Evolutionary conservation across 1,284 basidiomycete species (phyloP).

Genomic region (Cronartium quercuum): DNA sequence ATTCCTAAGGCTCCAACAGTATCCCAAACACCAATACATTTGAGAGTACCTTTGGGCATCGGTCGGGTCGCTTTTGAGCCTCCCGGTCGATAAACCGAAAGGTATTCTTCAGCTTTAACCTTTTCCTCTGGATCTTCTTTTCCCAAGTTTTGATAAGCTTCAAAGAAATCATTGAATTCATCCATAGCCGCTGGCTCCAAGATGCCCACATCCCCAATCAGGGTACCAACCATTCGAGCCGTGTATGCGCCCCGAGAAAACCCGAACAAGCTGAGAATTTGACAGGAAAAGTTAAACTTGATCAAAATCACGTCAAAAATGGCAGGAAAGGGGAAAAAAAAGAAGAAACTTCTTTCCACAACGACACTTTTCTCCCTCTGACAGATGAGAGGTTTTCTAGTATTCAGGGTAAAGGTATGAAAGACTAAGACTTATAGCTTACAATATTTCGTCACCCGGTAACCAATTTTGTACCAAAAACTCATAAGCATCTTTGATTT

Average conservation of each 20-base stretch:
- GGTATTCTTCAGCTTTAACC: slow-evolving; percentile 6
- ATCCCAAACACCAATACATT: slow-evolving; percentile 37
- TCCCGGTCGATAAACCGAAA: slow-evolving; percentile 18
- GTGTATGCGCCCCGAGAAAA: slow-evolving; percentile 39
- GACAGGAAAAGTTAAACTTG: neutral
- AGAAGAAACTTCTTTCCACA: no score
- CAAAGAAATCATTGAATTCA: slow-evolving; percentile 29
- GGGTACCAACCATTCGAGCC: slow-evolving; percentile 34
- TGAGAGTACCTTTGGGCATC: slow-evolving; percentile 15
- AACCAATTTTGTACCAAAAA: slow-evolving; percentile 41
- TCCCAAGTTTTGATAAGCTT: slow-evolving; percentile 34
- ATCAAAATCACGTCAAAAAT: neutral
- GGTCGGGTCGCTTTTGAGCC: slow-evolving; percentile 3
- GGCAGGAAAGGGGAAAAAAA: neutral
- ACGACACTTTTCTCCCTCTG: no score
- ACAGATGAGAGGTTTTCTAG: no score
- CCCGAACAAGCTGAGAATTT: slow-evolving; percentile 32
- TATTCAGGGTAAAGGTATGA: no score
- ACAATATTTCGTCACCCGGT: slow-evolving; percentile 41
- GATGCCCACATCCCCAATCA: slow-evolving; percentile 39
- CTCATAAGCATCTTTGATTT: slow-evolving; percentile 40
- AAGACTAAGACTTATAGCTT: neutral
- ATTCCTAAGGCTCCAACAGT: slow-evolving; percentile 31
- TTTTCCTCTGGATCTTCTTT: slow-evolving; percentile 5
- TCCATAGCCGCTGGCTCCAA: slow-evolving; percentile 34